Conservation (phyloP, 257 asterid species). For the Nemophila menziesii region DNA sequence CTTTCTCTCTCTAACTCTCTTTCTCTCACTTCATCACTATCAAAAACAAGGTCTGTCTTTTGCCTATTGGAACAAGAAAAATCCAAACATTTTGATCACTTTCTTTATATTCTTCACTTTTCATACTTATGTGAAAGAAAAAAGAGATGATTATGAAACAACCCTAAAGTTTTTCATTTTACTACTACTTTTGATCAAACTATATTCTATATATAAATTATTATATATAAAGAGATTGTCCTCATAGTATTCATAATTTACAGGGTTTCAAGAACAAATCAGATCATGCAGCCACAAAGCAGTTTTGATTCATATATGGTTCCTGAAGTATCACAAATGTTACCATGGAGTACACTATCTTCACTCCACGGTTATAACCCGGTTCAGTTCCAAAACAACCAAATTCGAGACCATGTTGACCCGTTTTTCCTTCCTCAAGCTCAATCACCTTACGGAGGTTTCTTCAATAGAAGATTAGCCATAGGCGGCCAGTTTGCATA, state of each 20-base stretch:
- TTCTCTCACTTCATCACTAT: background rate
- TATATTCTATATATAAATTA: background rate
- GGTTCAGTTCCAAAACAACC: too few relatives aligned
- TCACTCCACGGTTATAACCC: background rate
- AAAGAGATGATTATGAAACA: background rate
- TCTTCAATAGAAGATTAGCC: constrained; percentile 20
- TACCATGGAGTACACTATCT: background rate
- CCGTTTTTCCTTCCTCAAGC: constrained; percentile 52
- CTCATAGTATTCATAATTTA: background rate
- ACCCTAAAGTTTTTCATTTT: background rate
- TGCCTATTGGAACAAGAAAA: background rate
- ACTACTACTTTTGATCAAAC: background rate
- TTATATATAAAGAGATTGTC: background rate
- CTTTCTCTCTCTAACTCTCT: background rate
- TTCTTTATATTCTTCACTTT: background rate
- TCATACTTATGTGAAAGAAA: background rate
- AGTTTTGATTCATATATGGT: background rate
- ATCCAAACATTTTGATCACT: background rate
- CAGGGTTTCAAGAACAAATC: background rate
- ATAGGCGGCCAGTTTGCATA: constrained; percentile 1
- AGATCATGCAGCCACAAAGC: background rate
- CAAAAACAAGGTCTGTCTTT: background rate
- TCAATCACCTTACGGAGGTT: constrained; percentile 25
- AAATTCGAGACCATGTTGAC: constrained; percentile 31
- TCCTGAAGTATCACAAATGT: background rate